Conservation (phyloP, 202 grass and related monocot genomes). For the Carex sylvatica region DNA sequence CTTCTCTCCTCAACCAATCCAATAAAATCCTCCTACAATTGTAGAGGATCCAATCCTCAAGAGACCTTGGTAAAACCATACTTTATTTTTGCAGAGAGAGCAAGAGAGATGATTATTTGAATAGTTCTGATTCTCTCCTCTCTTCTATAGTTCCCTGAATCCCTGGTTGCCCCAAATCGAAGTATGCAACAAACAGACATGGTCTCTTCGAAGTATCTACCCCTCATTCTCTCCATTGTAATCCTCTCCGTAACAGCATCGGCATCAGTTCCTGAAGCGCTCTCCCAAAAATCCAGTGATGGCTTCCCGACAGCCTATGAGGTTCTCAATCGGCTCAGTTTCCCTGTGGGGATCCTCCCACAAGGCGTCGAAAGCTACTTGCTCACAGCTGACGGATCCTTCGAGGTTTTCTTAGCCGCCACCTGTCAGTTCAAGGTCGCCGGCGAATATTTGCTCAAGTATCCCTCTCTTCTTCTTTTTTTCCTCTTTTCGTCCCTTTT, state of each 20-base stretch:
- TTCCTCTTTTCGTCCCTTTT: neutral
- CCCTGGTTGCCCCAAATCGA: neutral
- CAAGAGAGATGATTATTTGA: neutral
- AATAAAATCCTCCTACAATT: neutral
- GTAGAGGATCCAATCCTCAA: neutral
- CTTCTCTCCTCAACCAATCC: neutral
- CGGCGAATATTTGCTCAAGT: conserved; percentile 46
- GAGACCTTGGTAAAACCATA: no score
- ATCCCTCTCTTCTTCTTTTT: conserved; percentile 5
- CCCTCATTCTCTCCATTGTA: conserved; percentile 20
- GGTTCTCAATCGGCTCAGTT: conserved; percentile 57
- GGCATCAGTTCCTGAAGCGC: neutral
- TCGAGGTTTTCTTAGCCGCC: conserved; percentile 61
- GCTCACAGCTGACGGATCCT: conserved; percentile 54
- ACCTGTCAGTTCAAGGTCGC: conserved; percentile 46
- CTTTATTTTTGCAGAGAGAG: neutral
- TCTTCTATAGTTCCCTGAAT: neutral
- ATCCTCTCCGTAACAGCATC: neutral
- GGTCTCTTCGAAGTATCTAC: conserved; percentile 22
- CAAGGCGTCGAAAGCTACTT: conserved; percentile 56
- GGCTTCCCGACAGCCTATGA: conserved; percentile 51
- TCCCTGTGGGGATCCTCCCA: conserved; percentile 61
- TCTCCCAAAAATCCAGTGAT: neutral
- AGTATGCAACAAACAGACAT: conserved; percentile 14
- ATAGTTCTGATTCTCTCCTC: neutral